A percentile compares a stretch with the other conserved stretches of the same genome.
Conservation (phyloP, 257 asterid species). For the Agastache rugosa region DNA sequence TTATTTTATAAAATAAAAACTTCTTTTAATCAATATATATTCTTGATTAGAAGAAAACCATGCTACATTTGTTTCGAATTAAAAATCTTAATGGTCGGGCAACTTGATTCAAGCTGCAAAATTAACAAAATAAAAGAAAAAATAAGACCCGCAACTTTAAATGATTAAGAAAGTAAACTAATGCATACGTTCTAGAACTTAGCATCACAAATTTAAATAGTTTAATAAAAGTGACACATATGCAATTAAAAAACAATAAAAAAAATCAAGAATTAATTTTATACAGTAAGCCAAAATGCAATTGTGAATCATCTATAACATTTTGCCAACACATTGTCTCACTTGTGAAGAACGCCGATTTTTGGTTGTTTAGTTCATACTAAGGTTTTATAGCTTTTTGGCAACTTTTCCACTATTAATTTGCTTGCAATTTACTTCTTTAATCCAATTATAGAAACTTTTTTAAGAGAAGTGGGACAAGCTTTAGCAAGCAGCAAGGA, state of each 20-base stretch:
- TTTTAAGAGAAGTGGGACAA: constrained; percentile 19
- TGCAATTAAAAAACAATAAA: not conserved
- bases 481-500: constrained; percentile 6
- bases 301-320: constrained; percentile 40
- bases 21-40: no score
- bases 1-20: not conserved
- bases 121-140: not conserved
- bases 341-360: constrained; percentile 30
- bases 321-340: constrained; percentile 45
- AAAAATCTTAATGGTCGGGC: not conserved
- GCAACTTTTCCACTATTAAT: constrained; percentile 25
- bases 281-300: constrained; percentile 25
- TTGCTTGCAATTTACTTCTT: not conserved
- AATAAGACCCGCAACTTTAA: not conserved
- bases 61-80: not conserved
- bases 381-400: constrained; percentile 25
- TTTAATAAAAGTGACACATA: not conserved
- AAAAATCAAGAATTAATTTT: not conserved
- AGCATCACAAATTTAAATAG: not conserved
- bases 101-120: constrained; percentile 21
- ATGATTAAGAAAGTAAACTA: not conserved
- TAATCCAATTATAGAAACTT: not conserved
- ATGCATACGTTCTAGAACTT: constrained; percentile 2
- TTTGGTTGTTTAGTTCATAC: constrained; percentile 47
- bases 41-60: not conserved